phyloP scores from a whole-genome alignment of 1,139 yeast genomes.

The Hansenula anomala region DNA sequence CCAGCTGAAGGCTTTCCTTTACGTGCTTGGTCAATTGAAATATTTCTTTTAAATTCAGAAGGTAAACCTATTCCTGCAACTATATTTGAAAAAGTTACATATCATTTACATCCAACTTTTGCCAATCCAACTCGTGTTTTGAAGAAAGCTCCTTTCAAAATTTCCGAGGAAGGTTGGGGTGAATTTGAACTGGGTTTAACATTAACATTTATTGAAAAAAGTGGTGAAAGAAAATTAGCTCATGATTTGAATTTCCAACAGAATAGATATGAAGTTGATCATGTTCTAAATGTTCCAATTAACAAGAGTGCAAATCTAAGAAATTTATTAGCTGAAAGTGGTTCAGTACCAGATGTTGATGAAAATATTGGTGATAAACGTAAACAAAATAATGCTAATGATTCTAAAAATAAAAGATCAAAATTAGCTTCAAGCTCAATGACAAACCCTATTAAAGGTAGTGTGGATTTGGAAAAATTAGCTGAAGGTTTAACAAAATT shows the following conservation, averaged over 20 bases:
- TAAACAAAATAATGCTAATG: slow-evolving; percentile 31
- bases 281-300: slow-evolving; percentile 69
- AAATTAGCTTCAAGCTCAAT: slow-evolving; percentile 33
- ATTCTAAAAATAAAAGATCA: slow-evolving; percentile 60
- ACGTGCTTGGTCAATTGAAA: slow-evolving; percentile 86
- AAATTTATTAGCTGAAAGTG: slow-evolving; percentile 72
- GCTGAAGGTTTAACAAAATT: slow-evolving; percentile 88
- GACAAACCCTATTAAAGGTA: slow-evolving; percentile 50
- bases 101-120: slow-evolving; percentile 92
- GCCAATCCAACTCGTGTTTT: slow-evolving; percentile 79
- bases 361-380: slow-evolving; percentile 33
- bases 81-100: slow-evolving; percentile 88
- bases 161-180: slow-evolving; percentile 98
- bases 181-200: slow-evolving; percentile 88
- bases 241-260: slow-evolving; percentile 87
- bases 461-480: slow-evolving; percentile 80
- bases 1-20: slow-evolving; percentile 91
- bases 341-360: slow-evolving; percentile 55
- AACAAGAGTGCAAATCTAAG: slow-evolving; percentile 64
- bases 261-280: slow-evolving; percentile 75
- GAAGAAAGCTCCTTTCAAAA: slow-evolving; percentile 82
- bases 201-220: slow-evolving; percentile 73
- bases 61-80: slow-evolving; percentile 86
- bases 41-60: slow-evolving; percentile 67
- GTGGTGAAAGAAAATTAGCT: slow-evolving; percentile 79